Base-by-base conservation (phyloP, 805 yeast species). In the Wickerhamomyces queroliae region DNA sequence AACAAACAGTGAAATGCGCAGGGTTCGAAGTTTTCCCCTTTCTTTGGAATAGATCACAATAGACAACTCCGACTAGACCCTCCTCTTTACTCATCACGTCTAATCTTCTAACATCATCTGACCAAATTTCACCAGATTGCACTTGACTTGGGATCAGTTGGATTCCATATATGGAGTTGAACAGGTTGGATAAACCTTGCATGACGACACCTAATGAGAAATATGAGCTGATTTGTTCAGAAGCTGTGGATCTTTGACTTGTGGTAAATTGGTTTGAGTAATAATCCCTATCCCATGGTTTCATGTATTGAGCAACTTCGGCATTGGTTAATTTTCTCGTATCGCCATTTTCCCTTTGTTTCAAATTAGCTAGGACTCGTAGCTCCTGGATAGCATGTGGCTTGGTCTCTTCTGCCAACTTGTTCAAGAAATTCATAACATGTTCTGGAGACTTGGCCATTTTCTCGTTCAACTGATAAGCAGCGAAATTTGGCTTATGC, bases 211-310 rank as follows among this genome's bases (percentile, higher is more conserved):
- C 97, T 6, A 91, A 69, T 0, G 96, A 83, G 45, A 91, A 83
- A 57, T 81, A 86, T 2, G 79, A 69, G 22, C 80, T 70, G n/a
- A 88, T 74, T 41, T 73, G 75, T 31, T 68, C 70, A 33, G 50
- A 57, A 35, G 60, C 61, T 19, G 63, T 53, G 17, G 67, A 60
- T 47, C 66, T 50, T 35, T 54, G 58, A 10, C 49, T 55, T 0
- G 58, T 42, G 9, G 63, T 45, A 37, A 55, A 53, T 13, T 63
- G 50, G n/a, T 67, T 46, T 10, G 69, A 54, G 44, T 63, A 72
- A 53, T 74, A 90, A 46, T 89, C 95, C 44, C 95, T 72, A 59
- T 93, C 98, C 98, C 98, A 93, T 1, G 96, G 96, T 43, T 78
- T 74, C 24, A 89, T 69, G 11, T 60, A 58, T 8, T 61, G 61